phyloP scores from a whole-genome alignment of 225 moss, liverwort and hornwort species.

The Rhytidiadelphus loreus region DNA sequence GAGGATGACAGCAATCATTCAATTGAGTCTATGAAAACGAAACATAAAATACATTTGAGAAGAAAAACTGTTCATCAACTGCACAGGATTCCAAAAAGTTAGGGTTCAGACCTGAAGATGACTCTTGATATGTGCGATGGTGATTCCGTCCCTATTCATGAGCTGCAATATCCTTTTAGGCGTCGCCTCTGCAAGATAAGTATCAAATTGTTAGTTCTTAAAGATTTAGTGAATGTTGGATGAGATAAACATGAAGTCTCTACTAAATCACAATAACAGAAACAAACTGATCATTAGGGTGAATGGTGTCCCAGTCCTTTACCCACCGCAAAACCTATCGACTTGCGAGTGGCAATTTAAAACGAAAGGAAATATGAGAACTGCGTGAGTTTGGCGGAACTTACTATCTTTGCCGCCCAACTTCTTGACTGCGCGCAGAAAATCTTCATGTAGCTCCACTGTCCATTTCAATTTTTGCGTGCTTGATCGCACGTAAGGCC shows the following conservation, averaged over 20 bases:
- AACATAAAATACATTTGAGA: not conserved
- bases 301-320: not conserved
- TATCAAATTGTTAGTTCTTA: not conserved
- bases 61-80: not conserved
- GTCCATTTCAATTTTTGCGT: constrained; percentile 28
- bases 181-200: constrained; percentile 32
- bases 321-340: not conserved
- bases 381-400: not conserved
- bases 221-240: not conserved
- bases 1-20: not conserved
- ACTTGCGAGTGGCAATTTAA: not conserved
- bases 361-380: not conserved
- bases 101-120: constrained; percentile 36
- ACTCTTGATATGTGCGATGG: constrained; percentile 60
- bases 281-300: not conserved
- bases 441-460: constrained; percentile 13
- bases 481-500: constrained; percentile 26
- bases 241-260: not conserved
- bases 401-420: constrained; percentile 60
- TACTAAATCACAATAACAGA: not conserved
- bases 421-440: constrained; percentile 36
- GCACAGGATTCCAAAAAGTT: not conserved
- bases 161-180: constrained; percentile 50
- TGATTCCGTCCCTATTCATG: constrained; percentile 49
- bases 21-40: not conserved